Evolutionary conservation across 179 eudicot species (phyloP).

Genomic region (Beta lomatogona): DNA sequence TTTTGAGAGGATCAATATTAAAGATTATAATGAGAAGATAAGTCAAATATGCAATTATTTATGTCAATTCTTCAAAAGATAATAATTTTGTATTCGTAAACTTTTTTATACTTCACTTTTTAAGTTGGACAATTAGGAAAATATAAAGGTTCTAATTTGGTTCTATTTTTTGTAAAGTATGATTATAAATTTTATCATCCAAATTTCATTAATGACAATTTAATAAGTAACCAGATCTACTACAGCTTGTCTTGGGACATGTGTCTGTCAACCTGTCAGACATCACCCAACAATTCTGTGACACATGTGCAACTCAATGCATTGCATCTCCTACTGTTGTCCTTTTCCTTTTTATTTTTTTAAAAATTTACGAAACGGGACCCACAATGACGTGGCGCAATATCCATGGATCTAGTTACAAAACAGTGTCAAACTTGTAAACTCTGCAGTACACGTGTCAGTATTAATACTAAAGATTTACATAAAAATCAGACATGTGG

Average conservation of each 20-base stretch:
- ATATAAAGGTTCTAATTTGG: too few species aligned
- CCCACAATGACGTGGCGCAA: constrained; percentile 27
- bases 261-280: constrained; percentile 25
- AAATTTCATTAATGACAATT: neutral
- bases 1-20: too few species aligned
- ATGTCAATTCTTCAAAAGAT: too few species aligned
- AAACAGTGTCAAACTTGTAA: neutral
- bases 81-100: too few species aligned
- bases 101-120: too few species aligned
- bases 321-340: constrained; percentile 25
- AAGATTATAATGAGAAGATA: too few species aligned
- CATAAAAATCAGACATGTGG: constrained; percentile 26
- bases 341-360: constrained; percentile 22
- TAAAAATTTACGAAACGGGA: neutral
- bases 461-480: neutral
- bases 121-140: too few species aligned
- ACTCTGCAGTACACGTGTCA: constrained; percentile 23
- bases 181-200: too few species aligned
- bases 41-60: too few species aligned
- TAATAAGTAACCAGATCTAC: constrained; percentile 15
- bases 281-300: constrained; percentile 27
- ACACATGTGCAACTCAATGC: constrained; percentile 33
- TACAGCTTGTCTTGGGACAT: constrained; percentile 17
- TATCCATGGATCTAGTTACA: constrained; percentile 6
- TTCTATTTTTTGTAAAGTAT: too few species aligned